Conservation (phyloP, 2,329 filamentous ascomycete genomes). For the Periconia macrospinosa region DNA sequence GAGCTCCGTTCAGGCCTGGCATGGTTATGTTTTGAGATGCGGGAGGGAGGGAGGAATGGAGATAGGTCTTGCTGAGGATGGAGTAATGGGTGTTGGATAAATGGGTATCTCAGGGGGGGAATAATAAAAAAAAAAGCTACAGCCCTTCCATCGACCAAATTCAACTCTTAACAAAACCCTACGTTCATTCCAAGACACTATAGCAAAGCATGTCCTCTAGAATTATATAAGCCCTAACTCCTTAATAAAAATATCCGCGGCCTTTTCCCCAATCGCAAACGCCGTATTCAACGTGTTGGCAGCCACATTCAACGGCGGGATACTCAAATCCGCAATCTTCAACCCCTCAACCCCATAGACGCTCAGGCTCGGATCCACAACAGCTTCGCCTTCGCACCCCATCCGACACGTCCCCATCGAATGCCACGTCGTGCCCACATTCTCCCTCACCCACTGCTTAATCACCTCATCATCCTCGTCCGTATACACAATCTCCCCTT, state of each 20-base stretch:
- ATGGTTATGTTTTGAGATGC: too few species aligned
- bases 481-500: slow-evolving; percentile 53
- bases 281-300: slow-evolving; percentile 30
- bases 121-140: too few species aligned
- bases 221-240: slow-evolving; percentile 27
- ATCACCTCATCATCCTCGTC: slow-evolving; percentile 54
- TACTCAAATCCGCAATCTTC: slow-evolving; percentile 25
- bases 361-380: slow-evolving; percentile 20
- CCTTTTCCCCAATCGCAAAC: slow-evolving; percentile 22
- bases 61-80: too few species aligned
- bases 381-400: slow-evolving; percentile 22
- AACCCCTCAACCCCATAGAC: slow-evolving; percentile 24
- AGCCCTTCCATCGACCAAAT: too few species aligned
- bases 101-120: too few species aligned
- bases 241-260: slow-evolving; percentile 33
- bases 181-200: too few species aligned
- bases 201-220: too few species aligned
- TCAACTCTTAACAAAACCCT: too few species aligned
- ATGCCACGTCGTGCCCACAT: slow-evolving; percentile 45
- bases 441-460: slow-evolving; percentile 45
- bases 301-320: slow-evolving; percentile 20
- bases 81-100: too few species aligned
- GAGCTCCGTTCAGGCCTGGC: too few species aligned
- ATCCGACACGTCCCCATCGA: slow-evolving; percentile 37
- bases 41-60: too few species aligned